Percentiles rank a stretch among this genome's conserved stretches.
Conservation (phyloP, 2,329 filamentous ascomycete species). For the Dothidotthia symphoricarpi region DNA sequence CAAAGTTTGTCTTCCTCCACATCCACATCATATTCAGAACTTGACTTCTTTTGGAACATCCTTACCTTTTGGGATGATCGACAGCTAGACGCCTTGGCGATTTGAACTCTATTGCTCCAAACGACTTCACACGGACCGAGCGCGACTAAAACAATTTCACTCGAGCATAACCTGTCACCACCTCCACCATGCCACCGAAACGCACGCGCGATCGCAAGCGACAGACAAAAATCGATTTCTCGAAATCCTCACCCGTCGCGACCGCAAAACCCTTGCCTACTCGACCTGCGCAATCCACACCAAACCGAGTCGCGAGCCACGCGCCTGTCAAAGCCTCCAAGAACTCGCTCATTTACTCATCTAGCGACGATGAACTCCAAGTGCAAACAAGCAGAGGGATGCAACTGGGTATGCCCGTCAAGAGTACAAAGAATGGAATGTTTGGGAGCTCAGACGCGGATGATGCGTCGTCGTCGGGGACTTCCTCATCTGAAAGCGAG, state of each 20-base stretch:
- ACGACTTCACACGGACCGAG: too few species aligned
- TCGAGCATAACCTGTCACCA: background rate
- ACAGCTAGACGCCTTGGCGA: too few species aligned
- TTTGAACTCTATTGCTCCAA: too few species aligned
- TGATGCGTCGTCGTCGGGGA: constrained; percentile 5
- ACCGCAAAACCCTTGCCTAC: constrained; percentile 29
- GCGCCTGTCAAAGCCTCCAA: constrained; percentile 25
- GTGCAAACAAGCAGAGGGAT: constrained; percentile 13
- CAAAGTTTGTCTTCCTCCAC: too few species aligned
- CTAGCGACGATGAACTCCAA: constrained; percentile 25
- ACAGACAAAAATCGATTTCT: constrained; percentile 48
- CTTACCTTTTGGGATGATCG: too few species aligned
- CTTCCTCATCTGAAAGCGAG: constrained; percentile 9
- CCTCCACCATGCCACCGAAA: constrained; percentile 25
- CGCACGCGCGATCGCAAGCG: constrained; percentile 27
- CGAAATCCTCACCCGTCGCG: constrained; percentile 42
- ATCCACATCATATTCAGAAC: too few species aligned
- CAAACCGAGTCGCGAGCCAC: constrained; percentile 25
- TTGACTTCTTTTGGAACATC: too few species aligned
- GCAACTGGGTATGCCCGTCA: constrained; percentile 20
- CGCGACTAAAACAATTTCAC: background rate
- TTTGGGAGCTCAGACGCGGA: constrained; percentile 25
- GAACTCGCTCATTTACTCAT: constrained; percentile 13
- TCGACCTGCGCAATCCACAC: constrained; percentile 21
- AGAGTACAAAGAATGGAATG: constrained; percentile 19